Conservation (phyloP, 2,329 filamentous ascomycete genomes). For the Penicillium sp. region DNA sequence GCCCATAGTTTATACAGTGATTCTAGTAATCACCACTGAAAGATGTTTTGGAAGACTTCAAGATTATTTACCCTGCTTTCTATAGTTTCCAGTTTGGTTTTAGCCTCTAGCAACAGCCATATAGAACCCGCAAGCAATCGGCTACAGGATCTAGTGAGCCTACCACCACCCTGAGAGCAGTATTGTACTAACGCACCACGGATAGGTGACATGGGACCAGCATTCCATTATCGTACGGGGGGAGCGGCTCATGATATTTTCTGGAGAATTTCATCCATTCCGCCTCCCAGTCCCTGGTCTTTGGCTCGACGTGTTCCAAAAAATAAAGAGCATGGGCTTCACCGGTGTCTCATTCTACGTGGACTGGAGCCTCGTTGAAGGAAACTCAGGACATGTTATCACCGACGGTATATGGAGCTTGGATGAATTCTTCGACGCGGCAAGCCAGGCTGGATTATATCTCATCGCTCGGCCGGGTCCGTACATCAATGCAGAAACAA, state of each 20-base stretch:
- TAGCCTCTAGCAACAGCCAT: not conserved
- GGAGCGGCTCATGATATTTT: conserved; percentile 67
- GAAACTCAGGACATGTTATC: conserved; percentile 64
- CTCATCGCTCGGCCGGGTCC: conserved; percentile 68
- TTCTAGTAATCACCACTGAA: not conserved
- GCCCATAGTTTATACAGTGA: not conserved
- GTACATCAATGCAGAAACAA: conserved; percentile 74
- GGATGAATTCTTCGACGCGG: conserved; percentile 46
- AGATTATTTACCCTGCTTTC: not conserved
- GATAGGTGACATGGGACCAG: conserved; percentile 16
- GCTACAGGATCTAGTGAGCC: not conserved
- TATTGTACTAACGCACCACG: not conserved
- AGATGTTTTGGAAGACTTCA: not conserved
- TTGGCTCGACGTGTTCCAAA: conserved; percentile 74
- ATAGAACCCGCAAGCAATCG: not conserved
- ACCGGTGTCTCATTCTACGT: conserved; percentile 69
- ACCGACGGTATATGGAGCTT: conserved; percentile 67
- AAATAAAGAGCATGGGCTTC: conserved; percentile 75
- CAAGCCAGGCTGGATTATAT: conserved; percentile 53
- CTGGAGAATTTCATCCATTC: conserved; percentile 70
- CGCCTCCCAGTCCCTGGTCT: conserved; percentile 59
- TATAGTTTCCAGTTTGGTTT: not conserved
- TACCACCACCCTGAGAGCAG: too few species aligned
- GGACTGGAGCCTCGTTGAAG: conserved; percentile 51
- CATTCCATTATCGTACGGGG: conserved; percentile 52